Evolutionary conservation across 75 land plant species (phyloP).

Genomic region (Sequoia sempervirens): DNA sequence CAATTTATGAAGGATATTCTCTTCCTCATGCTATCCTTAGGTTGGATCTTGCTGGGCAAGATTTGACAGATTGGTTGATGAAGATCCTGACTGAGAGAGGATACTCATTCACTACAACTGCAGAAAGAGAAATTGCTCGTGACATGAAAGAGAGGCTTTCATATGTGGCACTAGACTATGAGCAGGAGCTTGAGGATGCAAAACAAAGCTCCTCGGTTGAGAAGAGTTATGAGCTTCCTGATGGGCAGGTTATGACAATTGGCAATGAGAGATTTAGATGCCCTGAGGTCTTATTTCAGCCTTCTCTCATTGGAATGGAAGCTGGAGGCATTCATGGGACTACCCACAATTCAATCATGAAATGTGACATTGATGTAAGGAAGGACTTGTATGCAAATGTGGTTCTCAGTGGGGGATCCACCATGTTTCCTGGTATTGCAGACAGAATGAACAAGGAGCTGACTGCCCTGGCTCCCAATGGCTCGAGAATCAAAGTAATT

Average conservation of each 20-base stretch:
- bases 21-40: too few species aligned
- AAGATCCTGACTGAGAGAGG: slow-evolving; percentile 17
- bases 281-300: slow-evolving; percentile 29
- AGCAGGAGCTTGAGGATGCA: slow-evolving; percentile 20
- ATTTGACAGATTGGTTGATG: slow-evolving; percentile 30
- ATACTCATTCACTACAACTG: too few species aligned
- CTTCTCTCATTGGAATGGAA: slow-evolving; percentile 28
- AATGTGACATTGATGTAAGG: slow-evolving; percentile 24
- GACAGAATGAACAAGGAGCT: too few species aligned
- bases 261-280: slow-evolving; percentile 30
- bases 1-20: too few species aligned
- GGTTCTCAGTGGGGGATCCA: slow-evolving; percentile 23
- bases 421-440: slow-evolving; percentile 8
- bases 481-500: too few species aligned
- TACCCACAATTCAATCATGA: slow-evolving; percentile 1
- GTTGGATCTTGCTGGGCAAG: neutral
- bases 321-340: slow-evolving; percentile 17
- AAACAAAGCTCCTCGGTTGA: slow-evolving; percentile 13
- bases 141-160: slow-evolving; percentile 32
- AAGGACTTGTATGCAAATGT: slow-evolving; percentile 27
- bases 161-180: slow-evolving; percentile 27
- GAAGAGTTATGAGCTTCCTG: slow-evolving; percentile 26
- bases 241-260: slow-evolving; percentile 28
- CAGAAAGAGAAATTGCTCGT: slow-evolving; percentile 16
- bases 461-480: too few species aligned